These are phyloP conservation scores for Penicillium sp. DNA, from an alignment of 2,329 filamentous ascomycete genomes.

Conservation along the genomic window DNA sequence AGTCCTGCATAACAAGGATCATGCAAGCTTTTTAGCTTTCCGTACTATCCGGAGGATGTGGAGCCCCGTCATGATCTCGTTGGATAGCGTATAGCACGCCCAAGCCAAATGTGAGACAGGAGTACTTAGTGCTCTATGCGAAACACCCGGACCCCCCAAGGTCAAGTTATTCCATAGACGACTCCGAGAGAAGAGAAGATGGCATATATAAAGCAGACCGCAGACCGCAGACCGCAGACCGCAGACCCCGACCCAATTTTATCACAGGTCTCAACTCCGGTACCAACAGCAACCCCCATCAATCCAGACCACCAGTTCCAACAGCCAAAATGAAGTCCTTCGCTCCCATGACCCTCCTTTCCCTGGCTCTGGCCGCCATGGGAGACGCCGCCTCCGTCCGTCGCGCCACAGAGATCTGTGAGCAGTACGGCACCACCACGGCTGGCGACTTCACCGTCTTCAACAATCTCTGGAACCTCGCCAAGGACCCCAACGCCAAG, in stretches of 20 bases:
- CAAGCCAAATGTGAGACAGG: slow-evolving; percentile 17
- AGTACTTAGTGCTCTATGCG: slow-evolving; percentile 17
- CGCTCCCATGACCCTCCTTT: slow-evolving; percentile 20
- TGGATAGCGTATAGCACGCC: background rate
- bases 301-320: background rate
- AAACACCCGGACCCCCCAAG: slow-evolving; percentile 8
- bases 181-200: background rate
- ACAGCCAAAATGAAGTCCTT: slow-evolving; percentile 29
- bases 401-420: slow-evolving; percentile 28
- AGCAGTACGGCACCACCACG: slow-evolving; percentile 37
- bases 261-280: background rate
- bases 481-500: slow-evolving; percentile 34
- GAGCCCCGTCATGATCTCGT: background rate
- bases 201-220: slow-evolving; percentile 1
- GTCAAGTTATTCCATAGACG: background rate
- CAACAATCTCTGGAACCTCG: slow-evolving; percentile 53
- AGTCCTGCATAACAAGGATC: background rate
- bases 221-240: background rate
- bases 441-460: slow-evolving; percentile 50
- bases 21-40: background rate
- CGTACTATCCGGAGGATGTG: slow-evolving; percentile 8
- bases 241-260: background rate
- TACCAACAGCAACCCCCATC: background rate
- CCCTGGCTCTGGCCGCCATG: slow-evolving; percentile 20
- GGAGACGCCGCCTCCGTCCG: slow-evolving; percentile 22